Base-by-base conservation (phyloP, 2,329 filamentous ascomycete species). In the Arthroderma sp. region DNA sequence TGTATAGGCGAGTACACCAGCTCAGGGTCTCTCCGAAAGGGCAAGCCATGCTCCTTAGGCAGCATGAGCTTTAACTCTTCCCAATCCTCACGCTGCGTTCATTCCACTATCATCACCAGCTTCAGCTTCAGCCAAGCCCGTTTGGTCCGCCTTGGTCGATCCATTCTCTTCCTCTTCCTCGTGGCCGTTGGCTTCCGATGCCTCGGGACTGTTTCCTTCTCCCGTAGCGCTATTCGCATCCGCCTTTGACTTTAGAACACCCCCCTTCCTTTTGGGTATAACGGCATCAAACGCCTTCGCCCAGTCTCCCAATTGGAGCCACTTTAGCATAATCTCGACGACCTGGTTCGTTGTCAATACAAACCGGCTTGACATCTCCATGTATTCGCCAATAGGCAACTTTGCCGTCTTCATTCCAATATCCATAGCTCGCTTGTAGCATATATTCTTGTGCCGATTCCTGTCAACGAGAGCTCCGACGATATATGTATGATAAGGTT, bases 291-390 rank as follows among this genome's bases (percentile, higher is more conserved):
- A 98, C 0, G 91, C 88, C 57, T 83, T 72, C 1, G 82, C 88
- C 91, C 91, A 98, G 61, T 96, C 83, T 2, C 84, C 85, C 40
- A 77, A 78, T 63, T 95, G 86, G 44, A 98, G 64, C 87, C 88
- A 98, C 52, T 79, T 80, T 38, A 94, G 67, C 85, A 98, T 94
- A 50, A 98, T 96, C 65, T 96, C 89, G 39, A 91, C 77, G 1
- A 98, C 91, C 58, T 98, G 91, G 59, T 96, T 98, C 5, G 89
- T 95, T 3, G 89, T 81, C 46, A 98, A 68, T 4, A 98, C 85
- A 54, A 82, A 78, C 30, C 91, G 78, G 55, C 83, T 88, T 45
- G 81, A 75, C 84, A 98, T 93, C 51, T 86, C 75, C 71, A 98
- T 81, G 62, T 85, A 96, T 50, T 96, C 81, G n/a, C 87, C 86